Percentiles rank a stretch among this genome's conserved stretches.
phyloP scores from a whole-genome alignment of 1,284 basidiomycete species.

The Ustilago sp. region DNA sequence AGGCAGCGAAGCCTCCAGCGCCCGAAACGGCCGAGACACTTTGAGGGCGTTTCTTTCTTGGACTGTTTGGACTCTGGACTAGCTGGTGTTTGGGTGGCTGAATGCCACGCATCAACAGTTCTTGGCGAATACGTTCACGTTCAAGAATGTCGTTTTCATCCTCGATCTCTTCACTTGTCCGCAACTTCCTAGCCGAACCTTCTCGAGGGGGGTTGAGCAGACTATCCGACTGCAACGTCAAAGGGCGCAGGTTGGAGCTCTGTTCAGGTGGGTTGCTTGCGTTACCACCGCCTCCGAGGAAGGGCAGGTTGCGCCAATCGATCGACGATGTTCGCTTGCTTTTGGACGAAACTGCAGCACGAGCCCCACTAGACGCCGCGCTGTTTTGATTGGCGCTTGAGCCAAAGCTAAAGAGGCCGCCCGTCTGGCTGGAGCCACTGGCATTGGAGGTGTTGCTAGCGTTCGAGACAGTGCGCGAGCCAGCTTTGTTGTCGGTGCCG shows the following conservation, averaged over 20 bases:
- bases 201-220: constrained; percentile 34
- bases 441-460: constrained; percentile 15
- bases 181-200: constrained; percentile 40
- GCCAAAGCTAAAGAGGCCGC: constrained; percentile 48
- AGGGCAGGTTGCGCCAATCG: constrained; percentile 53
- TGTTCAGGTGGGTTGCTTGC: constrained; percentile 72
- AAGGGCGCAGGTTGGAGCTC: constrained; percentile 75
- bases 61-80: constrained; percentile 27
- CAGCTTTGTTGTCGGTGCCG: constrained; percentile 10
- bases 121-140: constrained; percentile 56
- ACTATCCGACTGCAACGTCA: constrained; percentile 73
- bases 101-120: constrained; percentile 56
- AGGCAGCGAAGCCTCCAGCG: constrained; percentile 55
- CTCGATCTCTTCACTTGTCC: constrained; percentile 55
- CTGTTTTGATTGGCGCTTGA: constrained; percentile 4
- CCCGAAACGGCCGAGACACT: constrained; percentile 24
- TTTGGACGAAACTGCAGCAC: constrained; percentile 19
- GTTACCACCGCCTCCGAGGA: constrained; percentile 46
- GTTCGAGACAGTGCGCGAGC: constrained; percentile 22
- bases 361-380: constrained; percentile 5
- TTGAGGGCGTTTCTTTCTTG: constrained; percentile 20
- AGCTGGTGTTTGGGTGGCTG: constrained; percentile 59
- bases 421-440: constrained; percentile 15
- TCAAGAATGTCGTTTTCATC: constrained; percentile 55
- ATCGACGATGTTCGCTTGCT: constrained; percentile 46